Percentiles rank a stretch among this genome's conserved stretches.
These are phyloP conservation scores for Phytophthora foliorum DNA, from an alignment of 352 stramenopile species.

Conservation along the genomic window DNA sequence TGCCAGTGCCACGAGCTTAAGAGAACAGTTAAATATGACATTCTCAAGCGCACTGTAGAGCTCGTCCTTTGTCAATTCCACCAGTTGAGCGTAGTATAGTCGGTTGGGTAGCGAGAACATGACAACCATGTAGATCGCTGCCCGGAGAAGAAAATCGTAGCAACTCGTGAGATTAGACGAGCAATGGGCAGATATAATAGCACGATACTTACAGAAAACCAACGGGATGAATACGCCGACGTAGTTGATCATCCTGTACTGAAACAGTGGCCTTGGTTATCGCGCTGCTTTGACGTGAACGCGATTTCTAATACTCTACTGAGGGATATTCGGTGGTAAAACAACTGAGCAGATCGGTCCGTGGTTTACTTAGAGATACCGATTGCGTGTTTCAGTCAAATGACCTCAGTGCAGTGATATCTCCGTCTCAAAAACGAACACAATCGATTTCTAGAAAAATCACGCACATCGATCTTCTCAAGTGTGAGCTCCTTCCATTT, in stretches of 20 bases:
- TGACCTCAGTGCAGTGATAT: too few relatives aligned
- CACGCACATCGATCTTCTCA: too few relatives aligned
- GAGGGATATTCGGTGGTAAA: too few relatives aligned
- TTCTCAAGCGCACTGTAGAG: conserved; percentile 25
- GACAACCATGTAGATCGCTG: conserved; percentile 31
- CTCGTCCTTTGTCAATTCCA: conserved; percentile 19
- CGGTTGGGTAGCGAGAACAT: conserved; percentile 37
- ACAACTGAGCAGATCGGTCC: too few relatives aligned
- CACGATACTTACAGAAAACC: conserved; percentile 32
- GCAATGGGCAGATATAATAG: not conserved
- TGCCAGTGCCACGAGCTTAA: conserved; percentile 19
- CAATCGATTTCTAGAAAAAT: too few relatives aligned
- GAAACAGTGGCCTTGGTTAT: too few relatives aligned
- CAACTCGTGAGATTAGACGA: not conserved
- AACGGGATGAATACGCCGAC: conserved; percentile 44
- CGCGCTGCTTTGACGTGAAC: too few relatives aligned
- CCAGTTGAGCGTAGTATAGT: conserved; percentile 32
- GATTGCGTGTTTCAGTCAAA: too few relatives aligned
- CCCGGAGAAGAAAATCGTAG: not conserved
- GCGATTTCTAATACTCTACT: too few relatives aligned
- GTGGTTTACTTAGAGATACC: too few relatives aligned
- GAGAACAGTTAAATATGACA: conserved; percentile 26
- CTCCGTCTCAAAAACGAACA: too few relatives aligned
- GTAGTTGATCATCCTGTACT: conserved; percentile 50
- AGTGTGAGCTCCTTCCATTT: too few relatives aligned